phyloP scores from a whole-genome alignment of 2,329 filamentous ascomycete species.

The Colletotrichum navitas region DNA sequence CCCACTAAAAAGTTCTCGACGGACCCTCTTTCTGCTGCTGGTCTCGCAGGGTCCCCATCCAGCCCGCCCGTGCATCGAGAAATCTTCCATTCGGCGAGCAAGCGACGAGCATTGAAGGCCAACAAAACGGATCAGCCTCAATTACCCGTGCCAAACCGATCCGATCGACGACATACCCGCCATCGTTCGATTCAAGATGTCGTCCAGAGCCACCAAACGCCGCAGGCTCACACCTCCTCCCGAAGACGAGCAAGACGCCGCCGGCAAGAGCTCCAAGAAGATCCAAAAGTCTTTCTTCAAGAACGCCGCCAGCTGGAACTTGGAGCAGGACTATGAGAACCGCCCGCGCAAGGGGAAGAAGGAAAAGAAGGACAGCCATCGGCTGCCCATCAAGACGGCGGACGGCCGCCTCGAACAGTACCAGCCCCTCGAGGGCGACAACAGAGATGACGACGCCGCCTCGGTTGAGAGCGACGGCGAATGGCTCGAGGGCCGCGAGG shows the following conservation, averaged over 20 bases:
- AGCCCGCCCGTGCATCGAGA: slow-evolving; percentile 32
- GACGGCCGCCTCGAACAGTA: slow-evolving; percentile 78
- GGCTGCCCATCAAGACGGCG: slow-evolving; percentile 87
- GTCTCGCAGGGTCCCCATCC: slow-evolving; percentile 19
- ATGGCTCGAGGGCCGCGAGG: slow-evolving; percentile 73
- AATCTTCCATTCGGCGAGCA: slow-evolving; percentile 30
- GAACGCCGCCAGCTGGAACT: slow-evolving; percentile 85
- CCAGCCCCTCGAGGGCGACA: slow-evolving; percentile 67
- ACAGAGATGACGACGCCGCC: slow-evolving; percentile 69
- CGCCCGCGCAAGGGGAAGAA: slow-evolving; percentile 83
- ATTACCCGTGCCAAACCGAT: neutral
- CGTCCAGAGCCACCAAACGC: slow-evolving; percentile 65
- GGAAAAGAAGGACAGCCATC: slow-evolving; percentile 76
- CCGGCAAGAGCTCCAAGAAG: slow-evolving; percentile 50
- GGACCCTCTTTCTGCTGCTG: slow-evolving; percentile 37
- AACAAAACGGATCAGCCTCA: neutral
- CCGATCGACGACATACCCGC: neutral
- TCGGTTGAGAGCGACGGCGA: slow-evolving; percentile 70
- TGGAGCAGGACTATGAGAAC: slow-evolving; percentile 92
- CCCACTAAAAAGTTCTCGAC: slow-evolving; percentile 32
- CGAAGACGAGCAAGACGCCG: slow-evolving; percentile 56
- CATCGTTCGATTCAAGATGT: slow-evolving; percentile 52
- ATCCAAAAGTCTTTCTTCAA: slow-evolving; percentile 77
- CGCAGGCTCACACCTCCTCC: slow-evolving; percentile 69
- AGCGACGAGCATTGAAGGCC: slow-evolving; percentile 1